Evolutionary conservation across 495 filamentous ascomycete species (phyloP).

Genomic region (Tuber calosporum): DNA sequence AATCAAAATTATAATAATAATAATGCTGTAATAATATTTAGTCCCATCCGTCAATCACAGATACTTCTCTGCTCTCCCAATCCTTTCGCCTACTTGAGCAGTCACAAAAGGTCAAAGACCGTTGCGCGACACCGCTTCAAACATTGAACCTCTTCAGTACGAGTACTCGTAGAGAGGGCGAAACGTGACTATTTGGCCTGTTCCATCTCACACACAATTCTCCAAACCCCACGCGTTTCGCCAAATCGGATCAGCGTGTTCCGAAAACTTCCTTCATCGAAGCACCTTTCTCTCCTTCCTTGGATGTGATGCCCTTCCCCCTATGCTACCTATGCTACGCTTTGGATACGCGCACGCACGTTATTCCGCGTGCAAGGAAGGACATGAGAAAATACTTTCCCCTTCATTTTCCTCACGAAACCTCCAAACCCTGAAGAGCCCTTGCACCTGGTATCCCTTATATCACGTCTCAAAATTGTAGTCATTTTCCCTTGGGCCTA

Average conservation of each 20-base stretch:
- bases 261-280: neutral
- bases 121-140: neutral
- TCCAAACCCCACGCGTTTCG: constrained; percentile 2
- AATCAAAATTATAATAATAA: neutral
- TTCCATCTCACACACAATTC: neutral
- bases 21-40: neutral
- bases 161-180: neutral
- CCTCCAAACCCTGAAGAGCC: neutral
- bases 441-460: neutral
- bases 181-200: neutral
- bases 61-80: neutral
- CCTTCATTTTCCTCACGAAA: neutral
- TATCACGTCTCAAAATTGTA: neutral
- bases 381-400: neutral
- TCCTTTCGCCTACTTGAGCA: neutral
- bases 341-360: neutral
- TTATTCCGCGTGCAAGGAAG: neutral
- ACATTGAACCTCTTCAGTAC: too few species aligned
- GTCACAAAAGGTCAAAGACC: neutral
- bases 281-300: neutral
- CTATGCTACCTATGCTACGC: neutral
- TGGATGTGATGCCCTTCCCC: neutral
- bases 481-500: neutral
- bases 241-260: constrained; percentile 1
- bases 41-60: neutral